Evolutionary conservation across 441 rosid species (phyloP).

Genomic region (Aleurites moluccanus): DNA sequence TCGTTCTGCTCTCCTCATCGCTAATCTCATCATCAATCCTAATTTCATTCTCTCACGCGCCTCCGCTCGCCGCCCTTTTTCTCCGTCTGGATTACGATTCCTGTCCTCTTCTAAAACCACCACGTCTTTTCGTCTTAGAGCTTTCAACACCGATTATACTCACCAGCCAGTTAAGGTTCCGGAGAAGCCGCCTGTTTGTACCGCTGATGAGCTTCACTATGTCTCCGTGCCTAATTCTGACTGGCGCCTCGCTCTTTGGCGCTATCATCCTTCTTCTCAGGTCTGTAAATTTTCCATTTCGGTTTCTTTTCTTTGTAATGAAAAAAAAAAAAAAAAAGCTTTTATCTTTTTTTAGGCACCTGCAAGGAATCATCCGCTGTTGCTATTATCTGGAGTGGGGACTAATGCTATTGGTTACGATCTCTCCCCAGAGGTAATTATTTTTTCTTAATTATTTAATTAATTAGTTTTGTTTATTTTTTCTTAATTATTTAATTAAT

Average conservation of each 20-base stretch:
- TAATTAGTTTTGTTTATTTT: conserved; percentile 2
- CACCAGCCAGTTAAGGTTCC: conserved; percentile 31
- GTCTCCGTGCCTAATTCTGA: conserved; percentile 63
- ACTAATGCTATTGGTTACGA: conserved; percentile 96
- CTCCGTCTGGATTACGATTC: neutral
- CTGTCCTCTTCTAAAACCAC: conserved; percentile 4
- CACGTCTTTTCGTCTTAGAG: conserved; percentile 33
- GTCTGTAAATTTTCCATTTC: conserved; percentile 31
- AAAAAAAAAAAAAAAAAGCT: neutral
- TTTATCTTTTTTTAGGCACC: conserved; percentile 52
- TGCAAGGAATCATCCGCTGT: conserved; percentile 75
- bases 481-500: neutral
- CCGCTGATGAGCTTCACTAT: conserved; percentile 90
- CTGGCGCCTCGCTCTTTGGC: conserved; percentile 98
- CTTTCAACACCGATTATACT: conserved; percentile 47
- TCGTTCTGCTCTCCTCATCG: conserved; percentile 46
- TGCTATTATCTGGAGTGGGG: conserved; percentile 90
- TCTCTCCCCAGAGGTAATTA: conserved; percentile 77
- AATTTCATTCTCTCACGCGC: conserved; percentile 19
- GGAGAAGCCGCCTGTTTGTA: conserved; percentile 71
- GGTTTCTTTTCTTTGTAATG: neutral
- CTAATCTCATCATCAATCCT: conserved; percentile 32
- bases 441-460: neutral
- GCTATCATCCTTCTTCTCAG: conserved; percentile 79
- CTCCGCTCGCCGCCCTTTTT: conserved; percentile 21